Conservation (phyloP, 768 basidiomycete genomes). For the Lentinula aciculospora region DNA sequence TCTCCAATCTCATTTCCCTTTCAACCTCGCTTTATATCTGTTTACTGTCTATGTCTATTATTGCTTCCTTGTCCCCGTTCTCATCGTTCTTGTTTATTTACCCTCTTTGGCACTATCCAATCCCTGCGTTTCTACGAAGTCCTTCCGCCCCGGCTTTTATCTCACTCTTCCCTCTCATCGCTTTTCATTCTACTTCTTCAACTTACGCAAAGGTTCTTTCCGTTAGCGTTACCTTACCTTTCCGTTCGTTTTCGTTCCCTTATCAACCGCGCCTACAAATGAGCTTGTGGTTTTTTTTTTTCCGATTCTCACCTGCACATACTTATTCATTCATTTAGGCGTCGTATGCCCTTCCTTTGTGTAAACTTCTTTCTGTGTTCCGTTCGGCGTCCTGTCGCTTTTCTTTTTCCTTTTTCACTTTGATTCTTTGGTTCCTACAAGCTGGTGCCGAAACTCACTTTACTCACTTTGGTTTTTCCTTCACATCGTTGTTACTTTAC, state of each 20-base stretch:
- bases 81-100: not conserved
- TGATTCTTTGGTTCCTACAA: not conserved
- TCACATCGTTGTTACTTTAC: not conserved
- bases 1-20: not conserved
- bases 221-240: not conserved
- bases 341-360: not conserved
- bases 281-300: not conserved
- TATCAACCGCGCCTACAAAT: not conserved
- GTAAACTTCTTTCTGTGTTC: not conserved
- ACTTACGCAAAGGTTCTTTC: not conserved
- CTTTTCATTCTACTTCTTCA: too few relatives aligned
- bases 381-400: not conserved
- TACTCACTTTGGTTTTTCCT: not conserved
- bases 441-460: not conserved
- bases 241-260: not conserved
- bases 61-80: not conserved
- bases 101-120: not conserved
- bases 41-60: not conserved
- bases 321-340: not conserved
- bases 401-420: not conserved
- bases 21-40: not conserved
- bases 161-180: not conserved
- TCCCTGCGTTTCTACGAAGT: not conserved
- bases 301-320: not conserved
- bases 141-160: not conserved